Percentiles rank a stretch among this genome's conserved stretches.
phyloP scores from a whole-genome alignment of 495 filamentous ascomycete species.

The Aspergillus sclerotiicarbonarius region DNA sequence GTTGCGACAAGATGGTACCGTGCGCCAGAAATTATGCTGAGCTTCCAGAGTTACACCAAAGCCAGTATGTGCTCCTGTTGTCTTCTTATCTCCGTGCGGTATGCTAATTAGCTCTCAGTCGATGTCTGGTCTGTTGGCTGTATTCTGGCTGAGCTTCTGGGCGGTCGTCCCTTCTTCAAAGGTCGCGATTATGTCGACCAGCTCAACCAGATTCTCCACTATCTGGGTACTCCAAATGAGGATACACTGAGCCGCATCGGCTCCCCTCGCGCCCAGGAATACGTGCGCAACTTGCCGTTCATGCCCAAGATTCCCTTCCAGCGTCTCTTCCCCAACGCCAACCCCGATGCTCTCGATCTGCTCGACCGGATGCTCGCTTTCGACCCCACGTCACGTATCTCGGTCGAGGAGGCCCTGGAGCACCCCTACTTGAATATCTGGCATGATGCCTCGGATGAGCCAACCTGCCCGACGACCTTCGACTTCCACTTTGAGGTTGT shows the following conservation, averaged over 20 bases:
- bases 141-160: slow-evolving; percentile 93
- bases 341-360: slow-evolving; percentile 92
- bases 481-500: slow-evolving; percentile 98
- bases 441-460: slow-evolving; percentile 97
- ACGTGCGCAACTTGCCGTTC: slow-evolving; percentile 94
- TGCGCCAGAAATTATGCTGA: slow-evolving; percentile 98
- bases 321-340: slow-evolving; percentile 86
- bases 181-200: slow-evolving; percentile 98
- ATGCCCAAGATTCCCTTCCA: slow-evolving; percentile 93
- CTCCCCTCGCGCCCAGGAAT: slow-evolving; percentile 93
- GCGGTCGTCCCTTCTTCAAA: slow-evolving; percentile 98
- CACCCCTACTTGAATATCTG: slow-evolving; percentile 96
- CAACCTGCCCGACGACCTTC: slow-evolving; percentile 86
- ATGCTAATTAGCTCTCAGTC: slow-evolving; percentile 52
- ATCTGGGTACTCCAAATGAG: slow-evolving; percentile 93
- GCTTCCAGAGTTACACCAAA: slow-evolving; percentile 99
- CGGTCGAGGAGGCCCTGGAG: slow-evolving; percentile 89
- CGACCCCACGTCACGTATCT: slow-evolving; percentile 86
- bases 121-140: slow-evolving; percentile 99
- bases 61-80: slow-evolving; percentile 68
- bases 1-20: slow-evolving; percentile 98
- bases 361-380: slow-evolving; percentile 97
- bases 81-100: slow-evolving; percentile 5
- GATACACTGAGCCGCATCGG: slow-evolving; percentile 93
- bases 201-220: slow-evolving; percentile 98